Evolutionary conservation across 805 yeast genomes (phyloP).

Genomic region (Debaryomyces prosopidis): DNA sequence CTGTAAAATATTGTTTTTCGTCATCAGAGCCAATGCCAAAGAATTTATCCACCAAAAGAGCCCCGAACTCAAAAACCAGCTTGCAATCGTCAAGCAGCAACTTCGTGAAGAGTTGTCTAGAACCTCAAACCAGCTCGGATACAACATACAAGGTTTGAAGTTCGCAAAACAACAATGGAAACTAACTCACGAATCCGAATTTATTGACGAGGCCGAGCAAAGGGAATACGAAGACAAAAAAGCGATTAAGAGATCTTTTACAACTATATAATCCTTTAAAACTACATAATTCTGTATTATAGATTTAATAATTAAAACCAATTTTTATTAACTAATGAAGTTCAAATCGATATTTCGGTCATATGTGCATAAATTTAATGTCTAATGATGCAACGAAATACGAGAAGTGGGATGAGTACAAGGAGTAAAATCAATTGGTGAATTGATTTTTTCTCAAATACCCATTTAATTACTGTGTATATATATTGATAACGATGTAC

Average conservation of each 20-base stretch:
- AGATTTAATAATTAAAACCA: background rate
- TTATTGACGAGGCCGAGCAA: slow-evolving; percentile 66
- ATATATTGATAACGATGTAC: too few species aligned
- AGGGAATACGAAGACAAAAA: slow-evolving; percentile 51
- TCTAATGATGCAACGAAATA: too few species aligned
- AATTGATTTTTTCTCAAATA: too few species aligned
- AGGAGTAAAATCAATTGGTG: too few species aligned
- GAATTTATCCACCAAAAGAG: slow-evolving; percentile 76
- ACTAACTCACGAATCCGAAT: slow-evolving; percentile 69
- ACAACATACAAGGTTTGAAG: slow-evolving; percentile 79
- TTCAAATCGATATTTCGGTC: too few species aligned
- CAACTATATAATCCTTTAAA: slow-evolving; percentile 56
- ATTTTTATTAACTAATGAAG: too few species aligned
- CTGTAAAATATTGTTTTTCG: slow-evolving; percentile 74
- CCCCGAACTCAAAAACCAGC: slow-evolving; percentile 59
- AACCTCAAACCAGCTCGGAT: slow-evolving; percentile 67
- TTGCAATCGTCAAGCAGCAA: slow-evolving; percentile 61
- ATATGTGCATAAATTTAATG: too few species aligned
- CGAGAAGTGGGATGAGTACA: too few species aligned
- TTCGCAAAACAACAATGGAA: slow-evolving; percentile 79
- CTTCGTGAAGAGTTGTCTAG: slow-evolving; percentile 56
- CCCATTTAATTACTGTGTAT: too few species aligned
- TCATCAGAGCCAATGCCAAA: slow-evolving; percentile 70
- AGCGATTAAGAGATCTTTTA: slow-evolving; percentile 73
- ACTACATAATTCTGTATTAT: slow-evolving; percentile 33